Base-by-base conservation (phyloP, 2,329 filamentous ascomycete genomes). In the Monascus ruber region DNA sequence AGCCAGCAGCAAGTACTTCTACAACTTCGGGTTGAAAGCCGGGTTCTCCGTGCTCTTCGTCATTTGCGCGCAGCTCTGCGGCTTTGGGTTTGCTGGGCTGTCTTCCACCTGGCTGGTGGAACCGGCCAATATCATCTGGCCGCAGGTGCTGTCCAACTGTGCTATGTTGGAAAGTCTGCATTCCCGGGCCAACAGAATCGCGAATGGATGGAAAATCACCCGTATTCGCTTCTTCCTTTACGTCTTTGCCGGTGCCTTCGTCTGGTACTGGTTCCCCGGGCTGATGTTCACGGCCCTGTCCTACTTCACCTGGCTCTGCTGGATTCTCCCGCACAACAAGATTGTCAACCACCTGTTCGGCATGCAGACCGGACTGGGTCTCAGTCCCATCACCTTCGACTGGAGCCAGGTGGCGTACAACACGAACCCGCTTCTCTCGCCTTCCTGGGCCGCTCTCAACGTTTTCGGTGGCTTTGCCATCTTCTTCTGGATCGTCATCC, bases 241-340 rank as follows among this genome's bases (percentile, higher is more conserved):
- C 6, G 50, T 62, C 6, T 56, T 52, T 11, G 39, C 45, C 1
- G 46, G 36, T 4, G 51, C 45, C 1, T 62, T 63, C 34, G 35
- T 55, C 25, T 57, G 72, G 58, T 76, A 76, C 48, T 76, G 69
- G 62, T 65, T 76, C 29, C 73, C 71, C 0, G 72, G 64, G 7
- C 60, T 72, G 24, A 53, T 75, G 1, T 72, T 65, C 48, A 70
- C 66, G 36, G 66, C 62, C 0, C 56, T 76, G 5, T 69, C 66
- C 6, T 66, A 69, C 5, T 67, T 72, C 40, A 61, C 60, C 7
- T 71, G 62, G 64, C 63, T 68, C 17, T 68, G 64, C 46, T 72
- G 68, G 70, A 68, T 70, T 25, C 66, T 61, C 1, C 69, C 67
- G 0, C 61, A 69, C 36, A 70, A 72, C 25, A 48, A 60, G 0